phyloP scores from a whole-genome alignment of 2,329 filamentous ascomycete species.

The Ophiobolus disseminans region DNA sequence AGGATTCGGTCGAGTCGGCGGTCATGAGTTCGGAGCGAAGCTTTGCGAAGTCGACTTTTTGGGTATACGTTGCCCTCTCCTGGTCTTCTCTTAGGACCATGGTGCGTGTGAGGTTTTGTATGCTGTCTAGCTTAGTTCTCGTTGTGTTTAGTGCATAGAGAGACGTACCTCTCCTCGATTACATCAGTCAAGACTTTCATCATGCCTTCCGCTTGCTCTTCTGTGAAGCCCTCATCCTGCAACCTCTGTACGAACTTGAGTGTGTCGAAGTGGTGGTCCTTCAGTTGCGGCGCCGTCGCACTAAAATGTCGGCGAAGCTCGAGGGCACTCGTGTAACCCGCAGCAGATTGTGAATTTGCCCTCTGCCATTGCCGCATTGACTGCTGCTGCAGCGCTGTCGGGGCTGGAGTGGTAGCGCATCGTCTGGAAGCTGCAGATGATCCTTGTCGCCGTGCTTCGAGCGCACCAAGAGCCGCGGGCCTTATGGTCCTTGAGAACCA shows the following conservation, averaged over 20 bases:
- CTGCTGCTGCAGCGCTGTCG: slow-evolving; percentile 15
- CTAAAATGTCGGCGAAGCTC: slow-evolving; percentile 63
- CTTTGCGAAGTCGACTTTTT: slow-evolving; percentile 98
- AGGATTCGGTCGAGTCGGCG: slow-evolving; percentile 88
- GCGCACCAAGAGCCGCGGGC: slow-evolving; percentile 20
- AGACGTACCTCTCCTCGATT: slow-evolving; percentile 82
- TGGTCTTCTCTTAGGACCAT: slow-evolving; percentile 98
- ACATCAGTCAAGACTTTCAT: slow-evolving; percentile 97
- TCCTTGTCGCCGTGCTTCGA: slow-evolving; percentile 25
- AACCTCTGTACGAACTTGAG: slow-evolving; percentile 94
- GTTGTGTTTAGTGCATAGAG: neutral
- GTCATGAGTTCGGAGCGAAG: slow-evolving; percentile 92
- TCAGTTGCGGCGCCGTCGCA: slow-evolving; percentile 64
- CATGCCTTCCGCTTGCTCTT: slow-evolving; percentile 95
- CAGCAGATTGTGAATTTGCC: slow-evolving; percentile 7
- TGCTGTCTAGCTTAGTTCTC: slow-evolving; percentile 59
- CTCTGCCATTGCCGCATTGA: slow-evolving; percentile 4
- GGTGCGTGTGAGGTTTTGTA: slow-evolving; percentile 94
- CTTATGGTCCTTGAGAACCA: slow-evolving; percentile 40
- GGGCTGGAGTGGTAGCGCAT: slow-evolving; percentile 14
- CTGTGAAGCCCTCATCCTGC: slow-evolving; percentile 90
- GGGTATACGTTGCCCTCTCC: slow-evolving; percentile 75
- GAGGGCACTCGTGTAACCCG: slow-evolving; percentile 9
- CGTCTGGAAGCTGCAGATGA: slow-evolving; percentile 19
- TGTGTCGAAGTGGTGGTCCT: slow-evolving; percentile 97